Evolutionary conservation across 257 asterid species (phyloP), one percentile per base, ranked within the genome.

Genomic region (Jasminum sambac): DNA sequence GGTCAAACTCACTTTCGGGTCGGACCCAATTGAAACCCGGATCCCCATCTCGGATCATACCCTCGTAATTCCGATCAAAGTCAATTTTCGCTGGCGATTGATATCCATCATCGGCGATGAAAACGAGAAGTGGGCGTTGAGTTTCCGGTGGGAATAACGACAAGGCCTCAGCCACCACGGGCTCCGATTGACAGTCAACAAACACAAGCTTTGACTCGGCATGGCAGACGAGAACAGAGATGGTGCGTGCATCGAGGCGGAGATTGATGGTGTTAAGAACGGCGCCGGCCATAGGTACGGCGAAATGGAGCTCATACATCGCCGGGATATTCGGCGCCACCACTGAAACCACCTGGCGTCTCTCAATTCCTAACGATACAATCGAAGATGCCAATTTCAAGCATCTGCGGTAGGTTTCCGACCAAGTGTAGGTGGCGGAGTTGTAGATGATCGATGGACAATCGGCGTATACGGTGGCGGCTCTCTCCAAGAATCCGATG

Each of bases 221-320:
- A 65, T 89, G 95, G 26, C 59, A 81, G 66, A 88, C 91, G 62
- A 90, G 64, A 71, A 84, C 72, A 50, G 96, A 79, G 62, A 90
- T 30, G 2, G 92, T 86, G 16, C 88, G 84, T 19, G 92, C 77
- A 74, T 90, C 95, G 17, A 88, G 92, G 36, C 95, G 96, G 75
- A 84, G 74, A 38, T 90, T 90, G 78, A 90, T 63, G 60, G 83
- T 73, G 78, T 88, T 86, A 58, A 90, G 82, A 30, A 90, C 79
- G 10, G 92, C 92, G 17, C 92, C 92, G n/a, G 92, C 82, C 96
- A 90, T 90, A 8, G 96, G 95, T 24, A 80, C 66, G 11, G 96
- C 95, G 66, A 84, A 88, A 11, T 90, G 95, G 41, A 88, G 89
- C 84, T 90, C 95, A 57, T 88, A 90, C 89, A 88, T 90, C 72